These are phyloP conservation scores for Candida hungchunana DNA, from an alignment of 805 yeast genomes.

Conservation along the genomic window DNA sequence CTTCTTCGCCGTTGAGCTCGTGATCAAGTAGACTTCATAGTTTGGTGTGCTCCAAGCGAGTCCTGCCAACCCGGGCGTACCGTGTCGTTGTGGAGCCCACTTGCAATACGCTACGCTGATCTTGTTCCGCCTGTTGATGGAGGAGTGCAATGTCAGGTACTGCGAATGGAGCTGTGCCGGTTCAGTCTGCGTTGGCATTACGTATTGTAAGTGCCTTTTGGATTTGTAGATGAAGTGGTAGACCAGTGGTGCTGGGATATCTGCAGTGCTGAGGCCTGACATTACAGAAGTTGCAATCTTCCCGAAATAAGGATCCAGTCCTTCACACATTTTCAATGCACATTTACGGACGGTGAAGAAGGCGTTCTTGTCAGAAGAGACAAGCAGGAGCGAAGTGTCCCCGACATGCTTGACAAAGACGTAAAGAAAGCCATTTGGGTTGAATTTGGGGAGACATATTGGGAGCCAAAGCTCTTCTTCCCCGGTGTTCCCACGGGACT, in stretches of 20 bases:
- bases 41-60: constrained; percentile 53
- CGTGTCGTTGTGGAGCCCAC: constrained; percentile 28
- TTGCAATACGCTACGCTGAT: constrained; percentile 44
- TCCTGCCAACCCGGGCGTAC: constrained; percentile 31
- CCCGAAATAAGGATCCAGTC: constrained; percentile 33
- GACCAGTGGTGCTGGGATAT: constrained; percentile 53
- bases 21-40: constrained; percentile 59
- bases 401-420: constrained; percentile 66
- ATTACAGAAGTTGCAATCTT: constrained; percentile 33
- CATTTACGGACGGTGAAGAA: constrained; percentile 71
- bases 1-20: constrained; percentile 54
- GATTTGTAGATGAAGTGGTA: constrained; percentile 82
- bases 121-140: constrained; percentile 28
- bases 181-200: constrained; percentile 30
- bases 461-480: constrained; percentile 90
- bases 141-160: constrained; percentile 23
- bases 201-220: constrained; percentile 61
- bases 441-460: constrained; percentile 85
- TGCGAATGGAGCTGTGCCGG: constrained; percentile 19
- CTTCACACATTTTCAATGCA: constrained; percentile 46
- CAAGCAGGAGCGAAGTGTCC: constrained; percentile 39
- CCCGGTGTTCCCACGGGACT: constrained; percentile 27
- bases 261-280: constrained; percentile 43
- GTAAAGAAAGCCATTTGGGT: constrained; percentile 81
- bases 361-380: constrained; percentile 61